A percentile compares a stretch with the other conserved stretches of the same genome.
phyloP scores from a whole-genome alignment of 306 rosid genomes.

The Geum urbanum region DNA sequence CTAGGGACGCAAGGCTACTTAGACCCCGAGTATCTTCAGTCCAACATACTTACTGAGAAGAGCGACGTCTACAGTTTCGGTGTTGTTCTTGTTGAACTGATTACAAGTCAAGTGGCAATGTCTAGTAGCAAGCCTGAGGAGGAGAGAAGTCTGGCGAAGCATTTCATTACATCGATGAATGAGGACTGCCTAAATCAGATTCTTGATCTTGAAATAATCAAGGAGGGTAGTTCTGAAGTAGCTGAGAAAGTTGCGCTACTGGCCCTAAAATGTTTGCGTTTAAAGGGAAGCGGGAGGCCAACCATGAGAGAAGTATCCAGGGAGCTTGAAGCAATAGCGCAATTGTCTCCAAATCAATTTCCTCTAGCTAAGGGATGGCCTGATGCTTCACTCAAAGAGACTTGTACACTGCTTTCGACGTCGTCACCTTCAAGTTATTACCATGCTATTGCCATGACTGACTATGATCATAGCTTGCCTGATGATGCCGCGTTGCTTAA shows the following conservation, averaged over 20 bases:
- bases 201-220: background rate
- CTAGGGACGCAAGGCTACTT: conserved; percentile 25
- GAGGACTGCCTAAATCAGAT: background rate
- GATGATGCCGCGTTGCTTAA: no score
- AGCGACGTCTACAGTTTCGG: conserved; percentile 22
- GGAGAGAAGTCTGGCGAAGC: background rate
- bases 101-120: conserved; percentile 10
- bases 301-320: background rate
- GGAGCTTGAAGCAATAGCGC: conserved; percentile 4
- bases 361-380: no score
- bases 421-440: no score
- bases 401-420: no score
- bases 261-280: conserved; percentile 3
- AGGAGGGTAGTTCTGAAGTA: background rate
- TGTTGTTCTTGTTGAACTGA: conserved; percentile 26
- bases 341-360: background rate
- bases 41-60: background rate
- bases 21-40: conserved; percentile 15
- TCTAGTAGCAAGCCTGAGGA: background rate
- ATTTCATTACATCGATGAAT: background rate
- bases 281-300: conserved; percentile 1
- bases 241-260: background rate
- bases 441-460: no score
- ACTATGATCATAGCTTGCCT: no score
- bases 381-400: no score